Conservation (phyloP, 2,329 filamentous ascomycete species). For the Pyricularia sp. region DNA sequence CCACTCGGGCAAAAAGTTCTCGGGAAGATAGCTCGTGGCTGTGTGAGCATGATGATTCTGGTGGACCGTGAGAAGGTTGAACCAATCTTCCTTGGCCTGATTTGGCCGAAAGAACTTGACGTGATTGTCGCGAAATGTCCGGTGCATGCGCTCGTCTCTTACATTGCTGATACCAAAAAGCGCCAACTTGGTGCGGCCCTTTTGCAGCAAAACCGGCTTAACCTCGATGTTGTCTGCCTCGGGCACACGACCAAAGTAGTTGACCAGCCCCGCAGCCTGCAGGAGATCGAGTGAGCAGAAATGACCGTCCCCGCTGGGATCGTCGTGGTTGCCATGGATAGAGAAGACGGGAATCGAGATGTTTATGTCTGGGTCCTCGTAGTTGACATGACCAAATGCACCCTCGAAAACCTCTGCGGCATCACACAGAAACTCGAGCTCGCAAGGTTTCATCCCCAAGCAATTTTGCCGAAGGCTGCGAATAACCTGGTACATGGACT, state of each 20-base stretch:
- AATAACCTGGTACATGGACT: constrained; percentile 97
- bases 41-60: constrained; percentile 93
- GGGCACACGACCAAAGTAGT: constrained; percentile 87
- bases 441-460: constrained; percentile 86
- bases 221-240: constrained; percentile 88
- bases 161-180: constrained; percentile 94
- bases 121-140: constrained; percentile 83
- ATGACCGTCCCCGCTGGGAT: constrained; percentile 91
- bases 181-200: constrained; percentile 83
- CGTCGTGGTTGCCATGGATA: constrained; percentile 96
- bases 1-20: constrained; percentile 84
- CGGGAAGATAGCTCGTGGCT: constrained; percentile 84
- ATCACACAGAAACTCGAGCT: constrained; percentile 88
- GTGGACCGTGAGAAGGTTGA: constrained; percentile 88
- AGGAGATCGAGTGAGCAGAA: constrained; percentile 82
- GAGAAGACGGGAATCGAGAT: constrained; percentile 95
- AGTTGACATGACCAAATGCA: constrained; percentile 89
- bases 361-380: constrained; percentile 95
- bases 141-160: constrained; percentile 84
- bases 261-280: constrained; percentile 80
- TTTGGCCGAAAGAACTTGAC: constrained; percentile 86
- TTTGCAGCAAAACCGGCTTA: constrained; percentile 86
- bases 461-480: constrained; percentile 86
- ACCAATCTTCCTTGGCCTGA: constrained; percentile 77
- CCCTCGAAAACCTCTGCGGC: constrained; percentile 82